Evolutionary conservation across 108 stramenopile species (phyloP).

Genomic region (Conticribra guillardii): DNA sequence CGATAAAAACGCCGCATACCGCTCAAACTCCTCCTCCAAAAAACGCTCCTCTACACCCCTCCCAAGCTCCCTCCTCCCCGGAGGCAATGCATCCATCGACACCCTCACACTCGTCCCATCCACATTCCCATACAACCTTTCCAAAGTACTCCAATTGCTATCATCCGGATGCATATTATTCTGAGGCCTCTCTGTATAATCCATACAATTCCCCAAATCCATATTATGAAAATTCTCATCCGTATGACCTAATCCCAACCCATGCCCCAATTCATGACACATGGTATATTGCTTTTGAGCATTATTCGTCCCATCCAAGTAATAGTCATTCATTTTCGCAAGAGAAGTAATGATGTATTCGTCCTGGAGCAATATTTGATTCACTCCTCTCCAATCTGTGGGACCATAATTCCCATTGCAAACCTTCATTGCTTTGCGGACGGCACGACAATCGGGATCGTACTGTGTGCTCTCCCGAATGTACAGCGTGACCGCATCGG

Average conservation of each 20-base stretch:
- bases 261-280: constrained; percentile 68
- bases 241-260: constrained; percentile 80
- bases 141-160: constrained; percentile 65
- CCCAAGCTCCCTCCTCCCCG: neutral
- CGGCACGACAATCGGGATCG: constrained; percentile 59
- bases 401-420: constrained; percentile 88
- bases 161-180: constrained; percentile 68
- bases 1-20: constrained; percentile 24
- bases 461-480: constrained; percentile 20
- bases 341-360: constrained; percentile 63
- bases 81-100: neutral
- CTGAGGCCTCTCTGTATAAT: constrained; percentile 71
- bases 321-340: constrained; percentile 85
- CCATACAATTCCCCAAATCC: constrained; percentile 88
- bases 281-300: constrained; percentile 73
- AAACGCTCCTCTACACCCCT: constrained; percentile 1
- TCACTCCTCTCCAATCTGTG: constrained; percentile 81
- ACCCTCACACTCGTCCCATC: constrained; percentile 14
- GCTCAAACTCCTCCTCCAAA: constrained; percentile 31
- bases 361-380: constrained; percentile 56
- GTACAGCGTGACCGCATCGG: constrained; percentile 72
- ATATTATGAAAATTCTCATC: constrained; percentile 84
- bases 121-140: constrained; percentile 68
- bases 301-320: constrained; percentile 53
- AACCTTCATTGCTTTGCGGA: constrained; percentile 63